These are phyloP conservation scores for Citrus australasica DNA, from an alignment of 345 rosid species.

Conservation along the genomic window DNA sequence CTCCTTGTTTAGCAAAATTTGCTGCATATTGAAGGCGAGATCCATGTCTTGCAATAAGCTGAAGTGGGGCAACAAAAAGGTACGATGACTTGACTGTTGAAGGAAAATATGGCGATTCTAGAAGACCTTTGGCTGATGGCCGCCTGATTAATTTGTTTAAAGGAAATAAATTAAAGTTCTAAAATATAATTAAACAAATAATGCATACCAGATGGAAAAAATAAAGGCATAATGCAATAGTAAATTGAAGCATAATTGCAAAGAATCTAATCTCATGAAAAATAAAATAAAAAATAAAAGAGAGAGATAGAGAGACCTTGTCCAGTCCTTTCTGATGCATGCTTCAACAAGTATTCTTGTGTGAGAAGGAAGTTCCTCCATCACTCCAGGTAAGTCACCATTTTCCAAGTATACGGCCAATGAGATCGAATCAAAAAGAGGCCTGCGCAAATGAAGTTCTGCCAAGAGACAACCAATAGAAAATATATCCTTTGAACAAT, in stretches of 20 bases:
- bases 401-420: conserved; percentile 44
- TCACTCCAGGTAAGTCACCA: conserved; percentile 51
- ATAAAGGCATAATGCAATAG: neutral
- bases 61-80: conserved; percentile 82
- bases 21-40: conserved; percentile 75
- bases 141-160: conserved; percentile 53
- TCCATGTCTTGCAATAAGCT: conserved; percentile 62
- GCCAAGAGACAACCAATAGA: conserved; percentile 81
- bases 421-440: conserved; percentile 71
- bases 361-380: conserved; percentile 74
- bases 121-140: conserved; percentile 71
- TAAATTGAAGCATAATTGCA: conserved; percentile 10
- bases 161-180: conserved; percentile 14
- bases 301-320: conserved; percentile 38
- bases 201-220: neutral
- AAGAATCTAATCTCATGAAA: neutral
- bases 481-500: conserved; percentile 66
- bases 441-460: conserved; percentile 70
- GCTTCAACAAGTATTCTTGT: conserved; percentile 69
- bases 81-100: conserved; percentile 74
- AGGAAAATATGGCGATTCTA: conserved; percentile 88
- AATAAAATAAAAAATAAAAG: neutral
- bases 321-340: conserved; percentile 68
- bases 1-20: conserved; percentile 83
- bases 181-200: neutral